Base-by-base conservation (phyloP, 2,329 filamentous ascomycete genomes). In the Colletotrichum caudatum region DNA sequence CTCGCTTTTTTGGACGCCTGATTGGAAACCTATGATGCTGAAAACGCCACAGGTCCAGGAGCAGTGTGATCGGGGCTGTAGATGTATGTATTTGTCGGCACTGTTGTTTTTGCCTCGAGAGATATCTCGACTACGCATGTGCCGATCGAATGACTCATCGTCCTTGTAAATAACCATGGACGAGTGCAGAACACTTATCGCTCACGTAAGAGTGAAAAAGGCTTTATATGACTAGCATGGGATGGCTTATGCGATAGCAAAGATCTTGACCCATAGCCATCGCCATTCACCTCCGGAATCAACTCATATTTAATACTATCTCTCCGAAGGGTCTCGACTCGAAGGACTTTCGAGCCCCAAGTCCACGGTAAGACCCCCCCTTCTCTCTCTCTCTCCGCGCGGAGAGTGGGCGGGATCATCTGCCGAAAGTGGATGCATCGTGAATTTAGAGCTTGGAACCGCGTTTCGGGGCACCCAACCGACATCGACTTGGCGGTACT, bases 241-340 rank as follows among this genome's bases (percentile, higher is more conserved):
- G n/a, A 68, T 59, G 58, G n/a, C 35, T 20, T 20, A 46, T 26
- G 11, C 9, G 37, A 59, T 59, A 5, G 29, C 29, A 11, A 14
- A 9, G 29, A 33, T 59, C n/a, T 18, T n/a, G 6, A 77, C 37
- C 20, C 59, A 56, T 73, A 29, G 62, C 23, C 50, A 56, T 60
- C 35, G 62, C 51, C 62, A 66, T 64, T 51, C 29, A 8, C 44
- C 51, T 37, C 23, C 9, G 35, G 48, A 48, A 62, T 70, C 23
- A 61, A 57, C 70, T 71, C 62, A 59, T 59, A 11, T 29, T 3
- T 41, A 66, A 46, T 26, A n/a, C 16, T 20, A 71, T 59, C 35
- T 66, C 20, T 66, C 12, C 35, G 12, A 57, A 6, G 9, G 29
- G 54, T 20, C 14, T 57, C 9, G 9, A 11, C 48, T 33, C 18